Evolutionary conservation across 176 grass and related monocot genomes (phyloP), one percentile per base, ranked within the genome.

Genomic region (Cocos nucifera): DNA sequence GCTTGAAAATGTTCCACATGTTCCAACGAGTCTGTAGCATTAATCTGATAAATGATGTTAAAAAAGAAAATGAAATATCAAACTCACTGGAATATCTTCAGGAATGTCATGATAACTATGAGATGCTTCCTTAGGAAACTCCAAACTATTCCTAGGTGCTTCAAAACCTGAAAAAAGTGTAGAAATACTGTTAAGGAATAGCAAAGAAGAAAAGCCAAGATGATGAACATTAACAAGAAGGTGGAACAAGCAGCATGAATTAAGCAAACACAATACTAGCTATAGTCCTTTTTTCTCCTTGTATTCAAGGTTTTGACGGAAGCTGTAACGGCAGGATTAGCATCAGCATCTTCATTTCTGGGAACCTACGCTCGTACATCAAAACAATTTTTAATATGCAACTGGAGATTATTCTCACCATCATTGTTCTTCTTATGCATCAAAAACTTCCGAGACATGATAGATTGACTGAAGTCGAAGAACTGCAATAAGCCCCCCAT

Each of bases 91-190:
- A 51, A 79, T 71, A 70, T 86, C 94, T 19, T 93, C 88, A 27
- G 81, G 76, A 68, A 89, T 76, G 52, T 81, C 54, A 57, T 70
- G 67, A 53, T 78, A 80, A 61, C 74, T 77, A 25, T 79, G 81
- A 49, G 79, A 60, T 52, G 77, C 66, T 73, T 98, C 85, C 62
- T 69, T 32, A 53, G 77, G 26, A 58, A 93, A 89, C 53, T 98
- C 94, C 63, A 93, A 72, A 73, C 94, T 98, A 17, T 93, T 98
- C 44, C 94, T 83, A 16, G 94, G 94, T 69, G 94, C 81, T 79
- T 98, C 85, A 48, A 93, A 67, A 54, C 94, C 94, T 98, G 85
- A 48, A 80, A 80, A 75, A 49, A 16, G 44, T 17, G 56, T n/a
- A 25, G 5, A 9, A 18, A 26, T 15, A n/a, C 35, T 44, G 7